These are phyloP conservation scores for Vitis hybrid DNA, from an alignment of 177 flowering plant species.

Conservation along the genomic window DNA sequence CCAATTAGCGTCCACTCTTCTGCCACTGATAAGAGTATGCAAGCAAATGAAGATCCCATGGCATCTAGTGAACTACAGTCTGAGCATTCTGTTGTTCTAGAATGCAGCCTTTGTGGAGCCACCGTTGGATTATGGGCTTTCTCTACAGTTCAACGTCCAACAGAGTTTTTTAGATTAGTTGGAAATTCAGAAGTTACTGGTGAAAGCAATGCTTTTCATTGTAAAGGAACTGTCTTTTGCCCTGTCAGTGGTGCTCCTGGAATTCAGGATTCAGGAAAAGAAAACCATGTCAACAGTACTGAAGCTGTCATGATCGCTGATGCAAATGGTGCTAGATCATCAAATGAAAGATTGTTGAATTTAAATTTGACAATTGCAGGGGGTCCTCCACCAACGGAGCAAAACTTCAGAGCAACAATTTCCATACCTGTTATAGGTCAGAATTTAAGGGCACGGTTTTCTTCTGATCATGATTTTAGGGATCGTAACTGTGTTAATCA, in stretches of 20 bases:
- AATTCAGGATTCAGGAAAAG: constrained; percentile 17
- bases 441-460: constrained; percentile 59
- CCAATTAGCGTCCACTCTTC: constrained; percentile 22
- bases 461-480: constrained; percentile 30
- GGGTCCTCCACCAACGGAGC: constrained; percentile 91
- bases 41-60: constrained; percentile 22
- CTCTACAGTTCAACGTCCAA: constrained; percentile 55
- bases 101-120: constrained; percentile 90
- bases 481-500: constrained; percentile 13
- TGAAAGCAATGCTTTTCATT: constrained; percentile 18
- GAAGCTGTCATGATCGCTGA: constrained; percentile 12
- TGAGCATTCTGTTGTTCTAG: constrained; percentile 84
- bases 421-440: constrained; percentile 80
- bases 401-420: constrained; percentile 78
- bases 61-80: constrained; percentile 18
- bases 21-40: constrained; percentile 24
- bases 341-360: constrained; percentile 21
- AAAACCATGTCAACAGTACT: constrained; percentile 17
- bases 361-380: constrained; percentile 84
- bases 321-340: constrained; percentile 19
- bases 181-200: constrained; percentile 50
- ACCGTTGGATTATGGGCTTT: constrained; percentile 92
- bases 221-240: not conserved
- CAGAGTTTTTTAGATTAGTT: constrained; percentile 64
- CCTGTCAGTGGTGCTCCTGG: constrained; percentile 10